Percentiles rank a stretch among this genome's conserved stretches.
Evolutionary conservation across 108 stramenopile species (phyloP).

Genomic region (Chaetoceros tenuissimus): DNA sequence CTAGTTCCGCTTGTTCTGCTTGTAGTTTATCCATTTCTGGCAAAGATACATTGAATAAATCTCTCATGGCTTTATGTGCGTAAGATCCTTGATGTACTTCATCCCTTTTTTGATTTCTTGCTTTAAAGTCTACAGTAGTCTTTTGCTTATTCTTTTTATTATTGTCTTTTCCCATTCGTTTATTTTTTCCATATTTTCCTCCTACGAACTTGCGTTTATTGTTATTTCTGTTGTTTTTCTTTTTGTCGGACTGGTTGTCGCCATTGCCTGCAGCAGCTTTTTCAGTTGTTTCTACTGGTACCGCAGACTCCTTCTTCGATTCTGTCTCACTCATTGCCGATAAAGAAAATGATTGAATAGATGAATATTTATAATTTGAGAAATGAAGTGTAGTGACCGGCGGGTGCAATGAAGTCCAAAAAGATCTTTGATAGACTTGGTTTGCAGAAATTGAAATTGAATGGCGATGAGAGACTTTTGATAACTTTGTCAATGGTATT

Average conservation of each 20-base stretch:
- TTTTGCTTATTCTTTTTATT: slow-evolving; percentile 2
- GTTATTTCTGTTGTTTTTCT: not conserved
- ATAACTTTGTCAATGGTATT: no score
- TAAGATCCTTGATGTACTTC: slow-evolving; percentile 52
- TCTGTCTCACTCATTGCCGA: no score
- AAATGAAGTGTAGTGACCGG: no score
- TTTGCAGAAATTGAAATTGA: no score
- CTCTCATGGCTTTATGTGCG: slow-evolving; percentile 44
- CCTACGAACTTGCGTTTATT: not conserved
- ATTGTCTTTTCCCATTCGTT: no score
- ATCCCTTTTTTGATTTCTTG: not conserved
- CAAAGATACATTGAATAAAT: slow-evolving; percentile 29
- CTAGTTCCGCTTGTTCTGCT: not conserved
- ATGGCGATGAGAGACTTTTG: no score
- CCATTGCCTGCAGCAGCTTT: not conserved
- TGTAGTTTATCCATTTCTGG: slow-evolving; percentile 3
- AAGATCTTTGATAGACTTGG: no score
- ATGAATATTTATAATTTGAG: no score
- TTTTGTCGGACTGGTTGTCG: not conserved
- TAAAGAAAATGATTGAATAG: no score
- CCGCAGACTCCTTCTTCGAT: not conserved
- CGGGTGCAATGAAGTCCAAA: no score
- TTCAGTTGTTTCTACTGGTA: not conserved
- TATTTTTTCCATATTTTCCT: no score
- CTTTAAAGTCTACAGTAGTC: not conserved